These are phyloP conservation scores for Mycena amicta DNA, from an alignment of 768 basidiomycete species.

Conservation along the genomic window DNA sequence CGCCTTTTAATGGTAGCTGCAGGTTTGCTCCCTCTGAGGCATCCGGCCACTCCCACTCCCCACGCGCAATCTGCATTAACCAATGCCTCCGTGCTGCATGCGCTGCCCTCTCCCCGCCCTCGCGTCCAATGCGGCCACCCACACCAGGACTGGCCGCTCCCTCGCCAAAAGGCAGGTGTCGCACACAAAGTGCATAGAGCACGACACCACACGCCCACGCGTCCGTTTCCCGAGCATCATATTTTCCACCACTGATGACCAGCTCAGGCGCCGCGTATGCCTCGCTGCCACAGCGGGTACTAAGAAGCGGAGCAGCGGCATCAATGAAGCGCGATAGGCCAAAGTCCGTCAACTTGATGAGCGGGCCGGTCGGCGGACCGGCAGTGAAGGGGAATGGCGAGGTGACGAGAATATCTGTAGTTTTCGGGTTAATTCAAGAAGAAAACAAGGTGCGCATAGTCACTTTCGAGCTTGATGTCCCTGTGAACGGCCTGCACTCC, in stretches of 20 bases:
- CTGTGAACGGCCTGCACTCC: constrained; percentile 83
- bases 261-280: constrained; percentile 85
- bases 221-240: constrained; percentile 86
- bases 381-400: constrained; percentile 41
- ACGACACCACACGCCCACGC: constrained; percentile 92
- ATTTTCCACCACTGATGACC: constrained; percentile 53
- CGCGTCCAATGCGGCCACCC: constrained; percentile 36
- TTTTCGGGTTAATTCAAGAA: too few species aligned
- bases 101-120: constrained; percentile 27
- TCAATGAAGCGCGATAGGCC: constrained; percentile 87
- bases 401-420: constrained; percentile 75
- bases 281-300: constrained; percentile 86
- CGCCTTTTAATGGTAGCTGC: not conserved
- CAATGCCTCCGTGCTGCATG: constrained; percentile 51
- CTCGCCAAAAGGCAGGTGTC: constrained; percentile 75
- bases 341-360: constrained; percentile 87
- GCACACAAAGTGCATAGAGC: constrained; percentile 72
- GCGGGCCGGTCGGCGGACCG: constrained; percentile 48
- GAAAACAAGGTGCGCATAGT: too few species aligned
- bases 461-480: constrained; percentile 87
- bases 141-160: constrained; percentile 33
- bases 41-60: constrained; percentile 75
- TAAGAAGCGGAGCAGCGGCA: constrained; percentile 58
- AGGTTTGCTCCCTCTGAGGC: not conserved
- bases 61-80: constrained; percentile 80